Percentiles rank a stretch among this genome's conserved stretches.
These are phyloP conservation scores for Dryas alaskensis DNA, from an alignment of 306 rosid species.

Conservation along the genomic window DNA sequence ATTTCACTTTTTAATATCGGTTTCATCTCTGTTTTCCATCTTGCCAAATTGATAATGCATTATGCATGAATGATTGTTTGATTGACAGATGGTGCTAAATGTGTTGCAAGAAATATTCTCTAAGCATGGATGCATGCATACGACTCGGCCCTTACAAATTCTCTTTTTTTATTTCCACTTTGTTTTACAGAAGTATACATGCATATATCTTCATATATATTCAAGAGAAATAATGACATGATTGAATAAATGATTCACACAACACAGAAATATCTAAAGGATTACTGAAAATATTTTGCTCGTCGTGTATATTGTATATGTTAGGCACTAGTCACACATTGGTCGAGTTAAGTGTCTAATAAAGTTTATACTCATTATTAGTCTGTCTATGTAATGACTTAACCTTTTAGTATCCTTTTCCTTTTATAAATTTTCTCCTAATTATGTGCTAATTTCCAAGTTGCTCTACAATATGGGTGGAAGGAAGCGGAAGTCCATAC, in stretches of 20 bases:
- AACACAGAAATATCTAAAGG: no score
- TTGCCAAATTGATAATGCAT: background rate
- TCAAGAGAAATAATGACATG: background rate
- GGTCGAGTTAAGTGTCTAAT: no score
- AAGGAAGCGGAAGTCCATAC: no score
- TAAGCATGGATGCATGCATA: background rate
- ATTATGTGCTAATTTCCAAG: background rate
- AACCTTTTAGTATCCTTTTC: background rate
- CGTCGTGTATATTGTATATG: background rate
- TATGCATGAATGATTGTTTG: background rate
- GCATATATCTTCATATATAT: no score
- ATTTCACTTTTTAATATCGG: no score
- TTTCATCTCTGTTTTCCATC: background rate
- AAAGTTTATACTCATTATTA: background rate
- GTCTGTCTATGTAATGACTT: no score
- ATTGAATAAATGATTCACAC: background rate
- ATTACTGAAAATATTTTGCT: no score
- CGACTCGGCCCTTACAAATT: background rate
- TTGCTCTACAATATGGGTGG: no score
- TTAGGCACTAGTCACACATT: no score
- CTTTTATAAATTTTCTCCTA: background rate
- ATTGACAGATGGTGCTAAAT: slow-evolving; percentile 3
- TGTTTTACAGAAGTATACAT: background rate
- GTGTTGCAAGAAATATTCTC: background rate
- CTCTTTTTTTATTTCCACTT: background rate